Evolutionary conservation across 495 filamentous ascomycete species (phyloP).

Genomic region (Evernia prunastri): DNA sequence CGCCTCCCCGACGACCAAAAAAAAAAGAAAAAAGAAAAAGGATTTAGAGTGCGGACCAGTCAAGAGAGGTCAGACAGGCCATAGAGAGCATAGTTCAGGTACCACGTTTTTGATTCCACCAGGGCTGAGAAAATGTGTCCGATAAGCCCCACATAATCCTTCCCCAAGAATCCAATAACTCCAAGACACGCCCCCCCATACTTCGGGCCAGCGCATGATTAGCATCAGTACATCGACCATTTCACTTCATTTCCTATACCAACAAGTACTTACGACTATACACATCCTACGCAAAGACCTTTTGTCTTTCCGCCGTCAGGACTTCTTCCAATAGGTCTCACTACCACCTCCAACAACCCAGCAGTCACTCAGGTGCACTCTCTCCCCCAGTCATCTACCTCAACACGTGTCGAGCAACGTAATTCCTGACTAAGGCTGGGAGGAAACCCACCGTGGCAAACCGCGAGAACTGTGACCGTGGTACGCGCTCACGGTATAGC

Average conservation of each 20-base stretch:
- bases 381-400: background rate
- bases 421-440: background rate
- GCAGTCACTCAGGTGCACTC: background rate
- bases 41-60: background rate
- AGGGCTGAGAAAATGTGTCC: constrained; percentile 13
- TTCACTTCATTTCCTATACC: background rate
- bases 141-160: constrained; percentile 18
- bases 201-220: constrained; percentile 15
- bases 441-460: background rate
- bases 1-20: constrained; percentile 7
- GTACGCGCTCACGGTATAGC: background rate
- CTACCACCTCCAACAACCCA: background rate
- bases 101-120: constrained; percentile 17
- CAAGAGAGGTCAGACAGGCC: constrained; percentile 9
- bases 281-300: background rate
- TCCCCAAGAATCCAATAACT: constrained; percentile 18
- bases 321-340: background rate
- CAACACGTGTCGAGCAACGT: background rate
- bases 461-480: background rate
- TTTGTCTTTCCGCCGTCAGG: background rate
- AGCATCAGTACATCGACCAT: background rate
- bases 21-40: too few species aligned
- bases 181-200: constrained; percentile 15
- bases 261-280: too few species aligned
- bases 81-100: constrained; percentile 20